Percentiles rank a stretch among this genome's conserved stretches.
These are phyloP conservation scores for Blastomyces emzantsi DNA, from an alignment of 2,329 filamentous ascomycete species.

Conservation along the genomic window DNA sequence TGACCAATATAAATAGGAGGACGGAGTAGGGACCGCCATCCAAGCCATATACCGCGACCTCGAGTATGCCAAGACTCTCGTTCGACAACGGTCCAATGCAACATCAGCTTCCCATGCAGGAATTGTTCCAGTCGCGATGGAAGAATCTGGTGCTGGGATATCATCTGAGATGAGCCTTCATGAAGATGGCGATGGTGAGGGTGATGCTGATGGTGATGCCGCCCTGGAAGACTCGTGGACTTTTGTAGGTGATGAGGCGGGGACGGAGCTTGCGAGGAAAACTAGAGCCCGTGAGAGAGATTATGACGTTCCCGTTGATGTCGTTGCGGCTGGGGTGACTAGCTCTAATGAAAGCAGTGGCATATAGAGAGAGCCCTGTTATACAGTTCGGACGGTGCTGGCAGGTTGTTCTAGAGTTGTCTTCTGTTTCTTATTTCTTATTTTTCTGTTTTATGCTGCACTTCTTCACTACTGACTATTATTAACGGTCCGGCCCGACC, in stretches of 20 bases:
- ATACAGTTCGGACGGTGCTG: background rate
- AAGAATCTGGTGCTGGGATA: slow-evolving; percentile 14
- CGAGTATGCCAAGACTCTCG: slow-evolving; percentile 79
- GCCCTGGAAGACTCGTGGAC: slow-evolving; percentile 84
- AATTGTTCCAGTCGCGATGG: slow-evolving; percentile 24
- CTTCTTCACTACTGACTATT: background rate
- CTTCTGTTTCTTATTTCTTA: background rate
- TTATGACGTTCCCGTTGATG: background rate
- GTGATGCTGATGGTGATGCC: slow-evolving; percentile 42
- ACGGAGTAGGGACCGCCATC: slow-evolving; percentile 82
- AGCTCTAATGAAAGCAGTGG: background rate
- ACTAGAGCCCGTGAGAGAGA: slow-evolving; percentile 9
- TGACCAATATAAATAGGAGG: slow-evolving; percentile 51
- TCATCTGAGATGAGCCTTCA: background rate
- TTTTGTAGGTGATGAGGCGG: slow-evolving; percentile 61
- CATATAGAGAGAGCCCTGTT: background rate
- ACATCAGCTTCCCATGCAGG: slow-evolving; percentile 26
- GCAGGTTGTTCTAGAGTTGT: background rate
- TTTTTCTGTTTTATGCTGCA: background rate
- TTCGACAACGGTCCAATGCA: slow-evolving; percentile 50
- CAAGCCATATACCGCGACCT: slow-evolving; percentile 90
- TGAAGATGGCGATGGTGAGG: background rate
- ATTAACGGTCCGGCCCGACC: background rate
- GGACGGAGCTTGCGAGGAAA: slow-evolving; percentile 20
- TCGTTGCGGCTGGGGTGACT: background rate